Evolutionary conservation across 495 filamentous ascomycete genomes (phyloP).

Genomic region (Ramalina peruviana): DNA sequence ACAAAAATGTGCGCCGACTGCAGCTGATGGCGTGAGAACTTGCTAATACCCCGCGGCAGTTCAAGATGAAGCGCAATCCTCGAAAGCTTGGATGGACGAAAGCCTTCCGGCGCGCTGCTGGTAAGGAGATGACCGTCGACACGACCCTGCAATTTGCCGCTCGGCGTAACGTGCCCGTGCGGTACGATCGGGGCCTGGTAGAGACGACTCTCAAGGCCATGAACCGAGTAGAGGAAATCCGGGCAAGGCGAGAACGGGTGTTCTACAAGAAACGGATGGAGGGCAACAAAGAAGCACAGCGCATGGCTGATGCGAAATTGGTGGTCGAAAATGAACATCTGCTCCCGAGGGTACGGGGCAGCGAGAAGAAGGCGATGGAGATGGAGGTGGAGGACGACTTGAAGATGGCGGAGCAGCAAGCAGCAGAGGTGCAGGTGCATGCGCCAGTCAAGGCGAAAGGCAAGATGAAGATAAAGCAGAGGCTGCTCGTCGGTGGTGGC

Average conservation of each 20-base stretch:
- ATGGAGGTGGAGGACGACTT: conserved; percentile 22
- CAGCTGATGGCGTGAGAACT: neutral
- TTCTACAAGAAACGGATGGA: conserved; percentile 90
- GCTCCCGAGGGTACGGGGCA: conserved; percentile 47
- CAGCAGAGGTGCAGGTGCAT: conserved; percentile 12
- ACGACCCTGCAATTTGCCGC: conserved; percentile 80
- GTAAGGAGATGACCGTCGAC: conserved; percentile 93
- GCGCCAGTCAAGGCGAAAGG: conserved; percentile 13
- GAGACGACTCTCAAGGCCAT: conserved; percentile 81
- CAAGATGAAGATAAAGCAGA: conserved; percentile 45
- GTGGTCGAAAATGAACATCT: conserved; percentile 88
- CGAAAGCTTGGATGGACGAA: conserved; percentile 82
- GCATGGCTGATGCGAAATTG: conserved; percentile 65
- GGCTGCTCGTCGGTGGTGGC: conserved; percentile 50
- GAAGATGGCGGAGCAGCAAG: conserved; percentile 21
- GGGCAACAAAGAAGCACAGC: conserved; percentile 70
- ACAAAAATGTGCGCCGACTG: conserved; percentile 50
- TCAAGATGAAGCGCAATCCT: conserved; percentile 96
- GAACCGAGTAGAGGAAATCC: conserved; percentile 80
- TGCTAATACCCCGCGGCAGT: conserved; percentile 24
- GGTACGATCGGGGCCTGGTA: conserved; percentile 86
- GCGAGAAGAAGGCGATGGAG: conserved; percentile 37
- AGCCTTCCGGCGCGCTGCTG: conserved; percentile 58
- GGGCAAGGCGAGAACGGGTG: conserved; percentile 62
- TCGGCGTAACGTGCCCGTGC: conserved; percentile 84